Evolutionary conservation across 2,329 filamentous ascomycete species (phyloP), one percentile per base, ranked within the genome.

Genomic region (Emergomyces pasteurianus): DNA sequence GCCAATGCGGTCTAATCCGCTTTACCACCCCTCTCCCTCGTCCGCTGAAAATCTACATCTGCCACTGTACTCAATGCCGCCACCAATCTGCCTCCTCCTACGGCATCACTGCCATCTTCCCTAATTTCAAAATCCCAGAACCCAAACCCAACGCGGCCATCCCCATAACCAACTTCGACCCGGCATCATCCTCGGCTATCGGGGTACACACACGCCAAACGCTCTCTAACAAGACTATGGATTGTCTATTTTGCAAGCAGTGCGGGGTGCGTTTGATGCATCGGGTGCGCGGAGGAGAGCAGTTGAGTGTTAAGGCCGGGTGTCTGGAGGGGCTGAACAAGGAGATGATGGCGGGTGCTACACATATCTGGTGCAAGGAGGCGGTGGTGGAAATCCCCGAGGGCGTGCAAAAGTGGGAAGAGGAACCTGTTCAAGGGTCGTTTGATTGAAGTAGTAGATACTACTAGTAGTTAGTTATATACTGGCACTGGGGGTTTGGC

Each of bases 321-420:
- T 86, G 86, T 67, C 77, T 89, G 53, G 80, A 84, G 6, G 84
- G 81, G 1, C 74, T 89, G 23, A 80, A 85, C 67, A 85, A 81
- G 80, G 76, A 74, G 9, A 77, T 75, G 71, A 84, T 85, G 82
- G 75, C 71, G 14, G 74, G 71, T 2, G 84, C 84, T 34, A 81
- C 83, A 64, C 86, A 89, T 74, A 84, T 89, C 66, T 88, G 83
- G 82, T 86, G 83, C 23, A 83, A 83, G 67, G 80, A 79, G 49
- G 86, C 86, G 65, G 85, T 89, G 78, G 79, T 88, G 21, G 82
- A 85, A 40, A 87, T 89, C 64, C 86, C 86, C 2, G 84, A 86
- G 66, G 82, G 83, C 10, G 80, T 79, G 34, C 83, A 86, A 73
- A 72, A 75, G 6, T 80, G 81, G 69, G 78, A 80, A 16, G 83